These are phyloP conservation scores for Fraxinus quadrangulata DNA, from an alignment of 257 asterid genomes.

Conservation along the genomic window DNA sequence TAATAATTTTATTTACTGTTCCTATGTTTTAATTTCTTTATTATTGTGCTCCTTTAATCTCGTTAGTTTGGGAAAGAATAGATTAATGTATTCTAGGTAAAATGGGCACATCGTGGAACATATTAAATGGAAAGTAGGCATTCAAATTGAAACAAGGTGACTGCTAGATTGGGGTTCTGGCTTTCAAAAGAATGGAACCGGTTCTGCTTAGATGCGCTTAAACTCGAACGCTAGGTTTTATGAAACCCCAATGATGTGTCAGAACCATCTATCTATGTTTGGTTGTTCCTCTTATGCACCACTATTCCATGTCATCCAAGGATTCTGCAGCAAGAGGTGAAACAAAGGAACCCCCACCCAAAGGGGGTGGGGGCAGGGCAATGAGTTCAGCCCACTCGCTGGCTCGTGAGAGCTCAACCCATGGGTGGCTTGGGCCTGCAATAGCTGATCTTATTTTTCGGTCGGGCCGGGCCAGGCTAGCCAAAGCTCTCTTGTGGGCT, in stretches of 20 bases:
- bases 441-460: background rate
- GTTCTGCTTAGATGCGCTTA: background rate
- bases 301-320: background rate
- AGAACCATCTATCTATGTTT: background rate
- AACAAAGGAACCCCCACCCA: background rate
- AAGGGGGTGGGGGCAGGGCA: background rate
- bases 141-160: conserved; percentile 10
- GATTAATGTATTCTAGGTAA: background rate
- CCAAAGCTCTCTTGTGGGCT: background rate
- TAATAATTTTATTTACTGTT: background rate
- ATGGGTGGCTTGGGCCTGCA: background rate
- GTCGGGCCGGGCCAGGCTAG: background rate
- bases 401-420: background rate
- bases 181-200: background rate
- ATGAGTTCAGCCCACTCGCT: background rate
- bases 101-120: background rate
- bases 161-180: background rate
- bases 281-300: background rate
- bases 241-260: background rate
- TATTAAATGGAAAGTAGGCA: conserved; percentile 6
- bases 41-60: conserved; percentile 9
- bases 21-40: background rate
- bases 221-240: background rate
- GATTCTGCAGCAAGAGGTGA: background rate
- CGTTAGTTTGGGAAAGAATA: conserved; percentile 14